Evolutionary conservation across 148 eudicot species (phyloP).

Genomic region (Simmondsia chinensis): DNA sequence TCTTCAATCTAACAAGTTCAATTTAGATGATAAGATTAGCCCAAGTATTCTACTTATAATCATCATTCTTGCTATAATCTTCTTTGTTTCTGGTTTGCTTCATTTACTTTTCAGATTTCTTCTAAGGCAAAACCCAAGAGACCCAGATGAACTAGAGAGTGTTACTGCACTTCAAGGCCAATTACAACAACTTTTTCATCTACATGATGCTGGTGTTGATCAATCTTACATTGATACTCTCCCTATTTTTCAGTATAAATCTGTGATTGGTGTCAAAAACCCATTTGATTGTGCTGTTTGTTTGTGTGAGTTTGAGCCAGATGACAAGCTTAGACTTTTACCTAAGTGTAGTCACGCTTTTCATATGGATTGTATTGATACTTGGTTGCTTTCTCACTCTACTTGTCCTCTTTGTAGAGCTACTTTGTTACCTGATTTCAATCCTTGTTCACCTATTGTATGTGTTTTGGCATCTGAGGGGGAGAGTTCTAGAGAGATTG

Average conservation of each 20-base stretch:
- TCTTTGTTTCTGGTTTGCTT: slow-evolving; percentile 72
- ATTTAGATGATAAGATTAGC: slow-evolving; percentile 45
- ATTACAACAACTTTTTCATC: slow-evolving; percentile 67
- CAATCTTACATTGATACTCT: slow-evolving; percentile 77
- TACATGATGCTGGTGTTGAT: slow-evolving; percentile 86
- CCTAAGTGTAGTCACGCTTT: slow-evolving; percentile 97
- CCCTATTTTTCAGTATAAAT: slow-evolving; percentile 62
- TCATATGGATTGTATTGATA: slow-evolving; percentile 86
- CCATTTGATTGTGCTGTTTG: slow-evolving; percentile 98
- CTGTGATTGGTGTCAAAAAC: slow-evolving; percentile 57
- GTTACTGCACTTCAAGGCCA: slow-evolving; percentile 76
- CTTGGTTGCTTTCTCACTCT: slow-evolving; percentile 87
- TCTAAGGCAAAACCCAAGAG: slow-evolving; percentile 33
- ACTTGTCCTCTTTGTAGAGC: slow-evolving; percentile 91
- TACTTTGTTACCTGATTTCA: slow-evolving; percentile 34
- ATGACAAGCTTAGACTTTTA: slow-evolving; percentile 64
- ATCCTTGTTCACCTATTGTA: slow-evolving; percentile 36
- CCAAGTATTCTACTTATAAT: slow-evolving; percentile 69
- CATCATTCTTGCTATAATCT: slow-evolving; percentile 57
- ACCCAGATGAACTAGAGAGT: slow-evolving; percentile 45
- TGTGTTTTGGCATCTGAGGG: slow-evolving; percentile 68
- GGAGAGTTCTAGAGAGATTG: slow-evolving; percentile 48
- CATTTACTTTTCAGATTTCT: slow-evolving; percentile 62
- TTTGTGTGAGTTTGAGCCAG: slow-evolving; percentile 64
- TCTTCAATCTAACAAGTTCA: slow-evolving; percentile 14